A percentile compares a stretch with the other conserved stretches of the same genome.
These are phyloP conservation scores for Cryphonectria nitschkei DNA, from an alignment of 2,329 filamentous ascomycete genomes.

Conservation along the genomic window DNA sequence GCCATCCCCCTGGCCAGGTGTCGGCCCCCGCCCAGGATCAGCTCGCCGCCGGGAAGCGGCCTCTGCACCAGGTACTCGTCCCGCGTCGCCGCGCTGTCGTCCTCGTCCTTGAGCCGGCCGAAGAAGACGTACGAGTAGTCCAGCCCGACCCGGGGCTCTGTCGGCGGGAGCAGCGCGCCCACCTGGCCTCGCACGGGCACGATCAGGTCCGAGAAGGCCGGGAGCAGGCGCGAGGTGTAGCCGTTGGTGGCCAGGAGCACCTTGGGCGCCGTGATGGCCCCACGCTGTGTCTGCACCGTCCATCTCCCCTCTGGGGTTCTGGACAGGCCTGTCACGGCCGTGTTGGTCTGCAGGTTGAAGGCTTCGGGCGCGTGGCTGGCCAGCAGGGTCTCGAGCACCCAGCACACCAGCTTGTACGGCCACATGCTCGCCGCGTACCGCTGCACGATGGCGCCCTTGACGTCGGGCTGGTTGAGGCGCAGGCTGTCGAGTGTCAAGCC, in stretches of 20 bases:
- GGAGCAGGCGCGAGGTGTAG: constrained; percentile 78
- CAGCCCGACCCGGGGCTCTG: constrained; percentile 41
- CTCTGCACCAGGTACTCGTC: constrained; percentile 77
- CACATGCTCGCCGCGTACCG: constrained; percentile 69
- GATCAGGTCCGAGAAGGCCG: constrained; percentile 70
- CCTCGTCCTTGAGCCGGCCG: constrained; percentile 39
- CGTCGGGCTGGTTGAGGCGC: constrained; percentile 51
- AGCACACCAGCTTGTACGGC: constrained; percentile 84
- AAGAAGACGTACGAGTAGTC: constrained; percentile 68
- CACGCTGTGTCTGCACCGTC: constrained; percentile 69
- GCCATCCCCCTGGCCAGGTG: constrained; percentile 53
- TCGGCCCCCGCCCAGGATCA: constrained; percentile 75
- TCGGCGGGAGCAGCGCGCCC: constrained; percentile 64
- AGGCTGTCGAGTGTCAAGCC: constrained; percentile 52
- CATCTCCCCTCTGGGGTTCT: constrained; percentile 45
- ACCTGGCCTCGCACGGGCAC: constrained; percentile 79
- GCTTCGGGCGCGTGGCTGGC: constrained; percentile 39
- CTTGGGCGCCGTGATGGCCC: constrained; percentile 62
- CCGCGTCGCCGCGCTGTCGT: constrained; percentile 44
- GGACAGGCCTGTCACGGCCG: constrained; percentile 59
- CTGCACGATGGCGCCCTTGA: constrained; percentile 67
- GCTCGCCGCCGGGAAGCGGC: constrained; percentile 58
- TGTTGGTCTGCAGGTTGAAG: constrained; percentile 77
- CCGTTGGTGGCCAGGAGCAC: constrained; percentile 83
- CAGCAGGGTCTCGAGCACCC: constrained; percentile 66